phyloP scores from a whole-genome alignment of 805 yeast genomes.

The Cyberlindnera misumaiensis region DNA sequence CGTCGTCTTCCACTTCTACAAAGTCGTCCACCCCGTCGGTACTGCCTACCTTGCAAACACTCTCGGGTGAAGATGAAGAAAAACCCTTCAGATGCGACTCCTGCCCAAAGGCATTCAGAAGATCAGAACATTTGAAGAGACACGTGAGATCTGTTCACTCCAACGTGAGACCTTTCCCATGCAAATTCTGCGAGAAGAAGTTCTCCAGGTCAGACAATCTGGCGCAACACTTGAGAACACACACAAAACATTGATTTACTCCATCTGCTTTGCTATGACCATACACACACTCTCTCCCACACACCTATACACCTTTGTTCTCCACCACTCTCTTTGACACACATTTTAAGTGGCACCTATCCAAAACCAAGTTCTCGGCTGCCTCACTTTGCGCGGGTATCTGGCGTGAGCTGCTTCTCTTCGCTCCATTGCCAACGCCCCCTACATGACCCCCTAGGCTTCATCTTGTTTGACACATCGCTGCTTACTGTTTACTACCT shows the following conservation, averaged over 20 bases:
- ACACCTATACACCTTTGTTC: no score
- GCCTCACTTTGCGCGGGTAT: no score
- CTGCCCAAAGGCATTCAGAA: constrained; percentile 58
- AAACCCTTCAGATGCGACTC: constrained; percentile 57
- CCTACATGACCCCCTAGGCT: no score
- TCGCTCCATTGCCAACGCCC: no score
- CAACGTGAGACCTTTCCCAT: constrained; percentile 61
- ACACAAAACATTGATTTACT: constrained; percentile 17
- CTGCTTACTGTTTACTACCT: no score
- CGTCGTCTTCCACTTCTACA: neutral
- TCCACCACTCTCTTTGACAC: no score
- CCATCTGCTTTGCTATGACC: neutral
- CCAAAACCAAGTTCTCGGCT: no score
- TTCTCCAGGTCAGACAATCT: constrained; percentile 63
- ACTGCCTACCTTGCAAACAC: neutral
- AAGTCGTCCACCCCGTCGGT: neutral
- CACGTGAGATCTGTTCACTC: constrained; percentile 70
- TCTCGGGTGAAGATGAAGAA: constrained; percentile 27
- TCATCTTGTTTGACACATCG: no score
- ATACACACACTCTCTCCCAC: neutral
- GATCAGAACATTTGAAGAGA: constrained; percentile 72
- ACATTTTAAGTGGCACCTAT: no score
- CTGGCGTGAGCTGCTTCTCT: no score
- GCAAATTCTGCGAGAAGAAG: constrained; percentile 53
- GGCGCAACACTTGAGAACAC: constrained; percentile 60